These are phyloP conservation scores for Psophocarpus tetragonolobus DNA, from an alignment of 306 rosid species.

Conservation along the genomic window DNA sequence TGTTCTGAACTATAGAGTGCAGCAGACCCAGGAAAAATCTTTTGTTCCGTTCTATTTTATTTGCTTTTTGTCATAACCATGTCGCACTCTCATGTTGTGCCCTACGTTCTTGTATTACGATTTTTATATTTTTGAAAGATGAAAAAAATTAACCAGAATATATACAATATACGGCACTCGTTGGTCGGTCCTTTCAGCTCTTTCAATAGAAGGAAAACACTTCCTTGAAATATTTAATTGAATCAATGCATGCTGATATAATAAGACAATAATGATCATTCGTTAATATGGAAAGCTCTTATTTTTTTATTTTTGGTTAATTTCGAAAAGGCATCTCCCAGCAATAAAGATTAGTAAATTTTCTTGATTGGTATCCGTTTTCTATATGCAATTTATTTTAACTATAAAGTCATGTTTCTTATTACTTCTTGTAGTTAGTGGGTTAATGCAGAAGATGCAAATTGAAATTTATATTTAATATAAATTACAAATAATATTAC, in stretches of 20 bases:
- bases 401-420: not conserved
- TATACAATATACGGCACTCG: not conserved
- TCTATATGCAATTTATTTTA: not conserved
- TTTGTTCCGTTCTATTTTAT: not conserved
- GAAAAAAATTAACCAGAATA: not conserved
- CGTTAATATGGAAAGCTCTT: not conserved
- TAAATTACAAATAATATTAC: too few species aligned
- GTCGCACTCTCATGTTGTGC: not conserved
- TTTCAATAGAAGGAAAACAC: not conserved
- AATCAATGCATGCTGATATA: not conserved
- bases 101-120: not conserved
- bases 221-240: not conserved
- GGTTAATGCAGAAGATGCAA: not conserved
- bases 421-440: not conserved
- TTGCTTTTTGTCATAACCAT: not conserved
- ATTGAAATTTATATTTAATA: too few species aligned
- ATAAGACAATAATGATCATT: not conserved
- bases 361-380: not conserved
- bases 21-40: not conserved
- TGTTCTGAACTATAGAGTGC: not conserved
- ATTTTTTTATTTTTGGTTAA: not conserved
- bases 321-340: not conserved
- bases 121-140: not conserved
- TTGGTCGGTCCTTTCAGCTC: not conserved
- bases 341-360: not conserved